Evolutionary conservation across 371 early-diverging fungal genomes (phyloP), one percentile per base, ranked within the genome.

Genomic region (Zopfochytrium polystomum): DNA sequence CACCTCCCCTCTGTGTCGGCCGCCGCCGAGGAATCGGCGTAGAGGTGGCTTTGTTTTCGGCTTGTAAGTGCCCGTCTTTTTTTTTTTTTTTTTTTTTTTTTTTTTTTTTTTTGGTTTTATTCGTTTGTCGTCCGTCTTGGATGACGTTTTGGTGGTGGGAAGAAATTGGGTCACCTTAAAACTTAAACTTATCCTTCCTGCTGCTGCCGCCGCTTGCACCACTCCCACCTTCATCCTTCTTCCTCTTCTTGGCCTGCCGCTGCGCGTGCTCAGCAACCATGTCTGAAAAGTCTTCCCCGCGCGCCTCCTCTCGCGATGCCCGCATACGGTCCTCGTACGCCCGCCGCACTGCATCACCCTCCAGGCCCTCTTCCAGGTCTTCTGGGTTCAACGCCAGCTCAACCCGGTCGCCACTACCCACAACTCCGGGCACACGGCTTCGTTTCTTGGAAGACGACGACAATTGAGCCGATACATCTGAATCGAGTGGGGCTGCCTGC

Each of bases 211-310:
- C n/a, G n/a, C n/a, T n/a, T n/a, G n/a, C n/a, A n/a, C n/a, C n/a
- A n/a, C n/a, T n/a, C n/a, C n/a, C n/a, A n/a, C n/a, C n/a, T n/a
- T 84, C 78, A 31, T 84, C 82, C 43, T 84, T 90, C 64, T 82
- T 75, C 69, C 85, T 82, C 58, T 80, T 71, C 75, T 89, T 90
- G 57, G 82, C 83, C 1, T 81, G 77, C 64, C 85, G 87, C 65
- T 83, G 74, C 5, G 85, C 90, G 70, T 90, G 88, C 60, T 92
- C 91, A n/a, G 90, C 89, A 13, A 88, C 90, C 87, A 91, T 82
- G 62, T 93, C 94, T 1, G 87, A 84, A 23, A 92, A 73, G 61
- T 92, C 92, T 63, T 92, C 91, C 15, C 74, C 42, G 2, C 43
- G 52, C 23, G 32, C 51, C n/a, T 65, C 65, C 2, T 33, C 31